Evolutionary conservation across 2,329 filamentous ascomycete genomes (phyloP).

Genomic region (Penicillium concentricum): DNA sequence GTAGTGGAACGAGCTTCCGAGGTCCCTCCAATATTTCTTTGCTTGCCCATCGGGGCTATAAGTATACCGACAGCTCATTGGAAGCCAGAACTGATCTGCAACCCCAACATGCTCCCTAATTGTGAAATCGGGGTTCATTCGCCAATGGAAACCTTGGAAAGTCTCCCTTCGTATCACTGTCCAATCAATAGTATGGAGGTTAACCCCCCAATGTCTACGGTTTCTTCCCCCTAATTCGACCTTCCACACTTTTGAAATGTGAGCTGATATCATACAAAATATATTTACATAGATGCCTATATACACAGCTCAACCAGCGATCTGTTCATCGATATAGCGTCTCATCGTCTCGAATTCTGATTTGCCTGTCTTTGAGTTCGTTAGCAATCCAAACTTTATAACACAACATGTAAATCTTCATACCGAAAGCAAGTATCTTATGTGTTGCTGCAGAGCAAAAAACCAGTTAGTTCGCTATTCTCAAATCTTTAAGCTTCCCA

Average conservation of each 20-base stretch:
- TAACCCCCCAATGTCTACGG: background rate
- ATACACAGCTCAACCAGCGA: constrained; percentile 20
- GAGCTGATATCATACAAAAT: background rate
- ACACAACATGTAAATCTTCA: background rate
- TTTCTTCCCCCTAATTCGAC: background rate
- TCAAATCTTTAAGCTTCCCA: background rate
- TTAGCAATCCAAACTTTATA: constrained; percentile 5
- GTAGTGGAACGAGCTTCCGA: background rate
- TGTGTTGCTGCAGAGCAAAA: constrained; percentile 35
- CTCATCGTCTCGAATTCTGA: constrained; percentile 49
- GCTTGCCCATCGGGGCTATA: too few relatives aligned
- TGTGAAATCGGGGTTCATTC: too few relatives aligned
- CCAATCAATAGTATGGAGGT: background rate
- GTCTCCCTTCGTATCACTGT: background rate
- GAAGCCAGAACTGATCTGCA: too few relatives aligned
- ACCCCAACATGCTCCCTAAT: background rate
- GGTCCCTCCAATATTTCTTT: too few relatives aligned
- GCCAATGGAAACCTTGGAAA: background rate
- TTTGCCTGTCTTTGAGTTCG: constrained; percentile 41
- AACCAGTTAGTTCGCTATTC: background rate
- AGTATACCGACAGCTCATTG: too few relatives aligned
- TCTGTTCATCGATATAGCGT: constrained; percentile 48
- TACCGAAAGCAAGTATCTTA: constrained; percentile 48
- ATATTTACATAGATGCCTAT: background rate
- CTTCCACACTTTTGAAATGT: background rate